Evolutionary conservation across 2,329 filamentous ascomycete species (phyloP).

Genomic region (Penicillium sp.): DNA sequence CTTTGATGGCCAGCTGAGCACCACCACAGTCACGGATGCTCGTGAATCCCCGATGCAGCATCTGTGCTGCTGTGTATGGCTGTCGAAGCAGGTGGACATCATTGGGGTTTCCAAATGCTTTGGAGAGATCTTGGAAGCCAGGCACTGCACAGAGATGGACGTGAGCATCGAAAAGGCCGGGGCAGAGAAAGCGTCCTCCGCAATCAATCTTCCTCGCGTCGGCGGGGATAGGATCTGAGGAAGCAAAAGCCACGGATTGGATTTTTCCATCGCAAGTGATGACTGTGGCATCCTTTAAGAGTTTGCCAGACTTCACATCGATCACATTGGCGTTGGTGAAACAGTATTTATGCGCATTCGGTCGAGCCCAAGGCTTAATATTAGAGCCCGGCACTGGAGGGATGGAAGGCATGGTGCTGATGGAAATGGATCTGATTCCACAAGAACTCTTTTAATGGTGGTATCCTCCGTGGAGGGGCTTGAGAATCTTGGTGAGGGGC

Average conservation of each 20-base stretch:
- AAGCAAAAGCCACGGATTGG: slow-evolving; percentile 9
- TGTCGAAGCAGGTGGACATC: slow-evolving; percentile 20
- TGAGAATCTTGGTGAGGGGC: too few relatives aligned
- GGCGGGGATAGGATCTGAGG: slow-evolving; percentile 6
- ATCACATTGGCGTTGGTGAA: slow-evolving; percentile 21
- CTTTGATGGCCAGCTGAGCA: slow-evolving; percentile 46
- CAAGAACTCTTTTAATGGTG: too few relatives aligned
- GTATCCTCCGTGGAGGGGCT: too few relatives aligned
- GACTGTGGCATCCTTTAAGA: slow-evolving; percentile 12
- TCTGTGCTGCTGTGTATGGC: slow-evolving; percentile 33
- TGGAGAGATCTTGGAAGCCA: slow-evolving; percentile 17
- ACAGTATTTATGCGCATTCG: slow-evolving; percentile 12
- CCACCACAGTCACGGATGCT: slow-evolving; percentile 55
- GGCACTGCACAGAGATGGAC: slow-evolving; percentile 24
- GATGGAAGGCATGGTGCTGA: slow-evolving; percentile 7
- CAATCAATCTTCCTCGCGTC: slow-evolving; percentile 14
- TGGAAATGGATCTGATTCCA: too few relatives aligned
- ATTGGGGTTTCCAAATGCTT: slow-evolving; percentile 19
- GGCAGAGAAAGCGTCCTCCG: slow-evolving; percentile 18
- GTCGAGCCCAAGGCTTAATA: slow-evolving; percentile 22
- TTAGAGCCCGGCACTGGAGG: slow-evolving; percentile 13
- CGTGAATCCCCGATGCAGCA: slow-evolving; percentile 55
- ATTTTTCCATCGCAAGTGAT: slow-evolving; percentile 16
- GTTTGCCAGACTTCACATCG: slow-evolving; percentile 16
- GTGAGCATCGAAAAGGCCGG: slow-evolving; percentile 23